Conservation (phyloP, 2,329 filamentous ascomycete species). For the Metarhizium humberi region DNA sequence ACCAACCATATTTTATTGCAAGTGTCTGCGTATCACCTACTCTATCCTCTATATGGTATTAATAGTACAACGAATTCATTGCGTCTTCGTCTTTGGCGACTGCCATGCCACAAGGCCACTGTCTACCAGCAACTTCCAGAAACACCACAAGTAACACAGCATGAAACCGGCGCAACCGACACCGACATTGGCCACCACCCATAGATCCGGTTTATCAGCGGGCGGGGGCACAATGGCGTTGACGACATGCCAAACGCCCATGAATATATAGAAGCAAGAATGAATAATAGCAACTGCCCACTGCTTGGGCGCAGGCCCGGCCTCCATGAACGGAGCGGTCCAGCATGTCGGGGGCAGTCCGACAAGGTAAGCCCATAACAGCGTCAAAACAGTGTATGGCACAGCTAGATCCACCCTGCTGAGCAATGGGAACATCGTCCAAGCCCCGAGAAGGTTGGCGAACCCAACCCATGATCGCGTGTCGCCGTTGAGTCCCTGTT, state of each 20-base stretch:
- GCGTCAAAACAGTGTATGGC: conserved; percentile 75
- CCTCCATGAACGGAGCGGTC: conserved; percentile 53
- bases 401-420: conserved; percentile 73
- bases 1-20: neutral
- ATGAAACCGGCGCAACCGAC: conserved; percentile 79
- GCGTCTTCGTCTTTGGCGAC: conserved; percentile 27
- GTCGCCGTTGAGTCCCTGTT: conserved; percentile 66
- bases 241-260: conserved; percentile 72
- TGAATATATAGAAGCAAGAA: conserved; percentile 62
- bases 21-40: neutral
- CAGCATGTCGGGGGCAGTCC: conserved; percentile 74
- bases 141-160: conserved; percentile 85
- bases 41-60: neutral
- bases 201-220: conserved; percentile 75
- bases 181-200: conserved; percentile 85
- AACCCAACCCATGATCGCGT: conserved; percentile 90
- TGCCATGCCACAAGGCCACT: conserved; percentile 40
- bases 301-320: conserved; percentile 20
- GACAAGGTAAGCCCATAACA: conserved; percentile 86
- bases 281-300: conserved; percentile 63
- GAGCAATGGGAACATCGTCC: conserved; percentile 91
- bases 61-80: conserved; percentile 6
- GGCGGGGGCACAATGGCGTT: conserved; percentile 64
- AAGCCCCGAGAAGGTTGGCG: conserved; percentile 78
- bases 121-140: conserved; percentile 56